phyloP scores from a whole-genome alignment of 1,139 yeast species.

The Yamadazyma atmosphaerica region DNA sequence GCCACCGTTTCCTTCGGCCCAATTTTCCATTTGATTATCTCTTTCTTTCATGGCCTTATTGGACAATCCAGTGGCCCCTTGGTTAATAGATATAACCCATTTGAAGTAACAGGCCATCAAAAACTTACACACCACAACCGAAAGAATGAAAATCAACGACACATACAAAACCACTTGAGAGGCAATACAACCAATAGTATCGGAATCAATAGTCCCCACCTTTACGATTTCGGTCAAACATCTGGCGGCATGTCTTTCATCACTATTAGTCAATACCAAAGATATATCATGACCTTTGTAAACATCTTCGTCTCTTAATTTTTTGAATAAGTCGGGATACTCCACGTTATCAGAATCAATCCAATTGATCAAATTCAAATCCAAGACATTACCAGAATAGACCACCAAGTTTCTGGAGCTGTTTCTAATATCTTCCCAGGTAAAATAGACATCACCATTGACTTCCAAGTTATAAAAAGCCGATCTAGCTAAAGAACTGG shows the following conservation, averaged over 20 bases:
- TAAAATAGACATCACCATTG: constrained; percentile 77
- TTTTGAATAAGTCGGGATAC: constrained; percentile 72
- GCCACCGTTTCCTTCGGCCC: constrained; percentile 52
- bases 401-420: constrained; percentile 78
- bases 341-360: constrained; percentile 64
- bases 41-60: constrained; percentile 46
- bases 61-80: constrained; percentile 71
- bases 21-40: constrained; percentile 68
- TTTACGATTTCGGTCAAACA: constrained; percentile 86
- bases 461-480: constrained; percentile 62
- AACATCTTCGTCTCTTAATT: constrained; percentile 53
- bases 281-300: constrained; percentile 82
- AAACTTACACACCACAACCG: constrained; percentile 76
- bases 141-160: constrained; percentile 79
- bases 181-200: constrained; percentile 94
- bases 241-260: constrained; percentile 70
- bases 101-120: constrained; percentile 84
- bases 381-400: constrained; percentile 84
- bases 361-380: constrained; percentile 75
- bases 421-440: constrained; percentile 84
- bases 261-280: constrained; percentile 65
- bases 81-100: constrained; percentile 75
- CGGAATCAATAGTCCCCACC: constrained; percentile 87
- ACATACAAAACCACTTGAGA: constrained; percentile 78
- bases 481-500: constrained; percentile 65